Conservation (phyloP, 768 basidiomycete genomes). For the Podaxis sp. region DNA sequence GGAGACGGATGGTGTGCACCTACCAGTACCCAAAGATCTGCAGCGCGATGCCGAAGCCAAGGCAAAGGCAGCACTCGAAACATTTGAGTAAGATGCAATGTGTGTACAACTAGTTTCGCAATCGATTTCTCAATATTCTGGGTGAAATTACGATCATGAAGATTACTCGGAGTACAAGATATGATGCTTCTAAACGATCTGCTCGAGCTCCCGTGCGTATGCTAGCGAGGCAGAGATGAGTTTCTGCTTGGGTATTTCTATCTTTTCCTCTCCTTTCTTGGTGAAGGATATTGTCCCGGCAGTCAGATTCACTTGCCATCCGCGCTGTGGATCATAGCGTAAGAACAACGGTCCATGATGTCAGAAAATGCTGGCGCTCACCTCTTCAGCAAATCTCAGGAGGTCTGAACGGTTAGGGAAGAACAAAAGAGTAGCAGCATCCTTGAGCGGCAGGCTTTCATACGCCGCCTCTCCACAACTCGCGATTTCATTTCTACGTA, state of each 20-base stretch:
- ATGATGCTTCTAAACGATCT: conserved; percentile 70
- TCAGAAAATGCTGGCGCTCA: conserved; percentile 24
- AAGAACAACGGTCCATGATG: conserved; percentile 1
- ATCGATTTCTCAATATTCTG: conserved; percentile 11
- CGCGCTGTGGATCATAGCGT: conserved; percentile 49
- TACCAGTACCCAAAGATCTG: conserved; percentile 82
- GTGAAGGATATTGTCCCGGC: conserved; percentile 73
- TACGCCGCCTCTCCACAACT: conserved; percentile 96
- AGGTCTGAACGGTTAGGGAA: conserved; percentile 82
- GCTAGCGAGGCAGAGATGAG: conserved; percentile 73
- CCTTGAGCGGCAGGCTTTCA: conserved; percentile 83
- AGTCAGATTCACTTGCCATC: conserved; percentile 79
- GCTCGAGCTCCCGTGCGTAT: conserved; percentile 88
- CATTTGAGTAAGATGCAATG: conserved; percentile 36
- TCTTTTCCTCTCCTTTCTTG: conserved; percentile 75
- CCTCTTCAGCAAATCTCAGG: conserved; percentile 77
- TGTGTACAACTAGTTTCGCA: conserved; percentile 12
- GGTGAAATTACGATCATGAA: conserved; percentile 17
- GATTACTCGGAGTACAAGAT: conserved; percentile 30
- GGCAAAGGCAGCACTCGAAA: conserved; percentile 83
- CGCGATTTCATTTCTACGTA: conserved; percentile 87
- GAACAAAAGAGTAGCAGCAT: conserved; percentile 90
- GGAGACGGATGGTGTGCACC: conserved; percentile 78
- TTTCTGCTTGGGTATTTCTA: conserved; percentile 84
- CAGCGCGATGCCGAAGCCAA: conserved; percentile 81